Percentiles rank a stretch among this genome's conserved stretches.
Evolutionary conservation across 2,329 filamentous ascomycete species (phyloP).

Genomic region (Claviceps sp.): DNA sequence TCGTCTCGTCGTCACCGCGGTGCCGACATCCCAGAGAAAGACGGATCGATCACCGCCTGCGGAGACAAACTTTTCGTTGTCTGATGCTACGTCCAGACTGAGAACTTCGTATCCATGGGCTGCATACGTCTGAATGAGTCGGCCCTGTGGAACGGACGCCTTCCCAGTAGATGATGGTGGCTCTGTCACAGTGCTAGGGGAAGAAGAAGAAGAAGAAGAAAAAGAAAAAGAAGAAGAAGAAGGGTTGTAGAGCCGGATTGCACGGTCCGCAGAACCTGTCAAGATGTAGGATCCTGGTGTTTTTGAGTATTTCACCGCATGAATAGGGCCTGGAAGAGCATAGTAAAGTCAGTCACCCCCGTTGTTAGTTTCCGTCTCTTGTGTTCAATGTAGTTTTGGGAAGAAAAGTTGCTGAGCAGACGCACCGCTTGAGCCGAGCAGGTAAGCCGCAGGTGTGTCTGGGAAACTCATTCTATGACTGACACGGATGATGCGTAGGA

Average conservation of each 20-base stretch:
- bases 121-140: constrained; percentile 74
- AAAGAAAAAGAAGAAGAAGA: no score
- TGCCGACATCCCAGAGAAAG: constrained; percentile 88
- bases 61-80: constrained; percentile 80
- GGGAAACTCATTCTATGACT: constrained; percentile 35
- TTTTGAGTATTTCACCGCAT: constrained; percentile 60
- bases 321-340: constrained; percentile 45
- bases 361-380: background rate
- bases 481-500: no score
- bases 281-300: constrained; percentile 66
- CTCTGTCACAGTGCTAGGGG: no score
- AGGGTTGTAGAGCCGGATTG: constrained; percentile 77
- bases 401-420: constrained; percentile 3
- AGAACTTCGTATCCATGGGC: constrained; percentile 90
- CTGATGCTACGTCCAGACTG: constrained; percentile 56
- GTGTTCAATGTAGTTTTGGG: background rate
- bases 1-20: constrained; percentile 61
- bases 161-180: constrained; percentile 15
- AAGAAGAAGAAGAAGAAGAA: no score
- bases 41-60: constrained; percentile 80
- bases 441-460: constrained; percentile 37
- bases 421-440: constrained; percentile 46
- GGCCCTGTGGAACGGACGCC: constrained; percentile 28
- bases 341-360: background rate
- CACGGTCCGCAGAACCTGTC: constrained; percentile 73